Evolutionary conservation across 495 filamentous ascomycete species (phyloP), one percentile per base, ranked within the genome.

Genomic region (Penicillium arizonense): DNA sequence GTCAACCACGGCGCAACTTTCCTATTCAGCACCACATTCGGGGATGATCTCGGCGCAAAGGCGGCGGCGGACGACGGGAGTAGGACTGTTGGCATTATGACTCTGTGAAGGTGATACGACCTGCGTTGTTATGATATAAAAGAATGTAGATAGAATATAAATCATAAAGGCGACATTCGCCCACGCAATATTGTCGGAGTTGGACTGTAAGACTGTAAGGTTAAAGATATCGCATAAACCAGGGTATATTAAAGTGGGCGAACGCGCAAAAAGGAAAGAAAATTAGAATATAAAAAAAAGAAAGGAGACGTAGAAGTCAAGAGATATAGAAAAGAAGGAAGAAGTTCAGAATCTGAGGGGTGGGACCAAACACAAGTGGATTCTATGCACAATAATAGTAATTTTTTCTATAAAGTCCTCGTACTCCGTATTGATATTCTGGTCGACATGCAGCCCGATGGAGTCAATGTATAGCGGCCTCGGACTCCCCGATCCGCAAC

Each of bases 1-100:
- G 94, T 99, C 72, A 99, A 81, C 93, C 95, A 99, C 49, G 92
- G 90, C 77, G 96, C 94, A 61, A 97, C 90, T 78, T 92, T 96
- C 62, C 85, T 87, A 61, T 87, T 90, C 59, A 99, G 79, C 58
- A 99, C 94, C 57, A 99, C 87, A 66, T 92, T 99, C 54, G 93
- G 91, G n/a, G 91, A 87, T 3, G 90, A 89, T 55, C 94, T 84
- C 55, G 95, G 92, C 58, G 95, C 94, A 77, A 97, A 99, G 59
- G 94, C 93, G 53, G 92, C 91, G 38, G 94, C 94, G 50, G 94
- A 97, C 57, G 93, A 91, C 23, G 94, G 94, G 59, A 99, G 77
- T 69, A 99, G 81, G 80, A 90, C 82, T 52, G 87, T 86, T 68
- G 91, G 90, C 94, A 99, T 99, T 71, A 68, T 83, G 75, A 71